phyloP scores from a whole-genome alignment of 2,329 filamentous ascomycete genomes.

The Acrocalymma vagum region DNA sequence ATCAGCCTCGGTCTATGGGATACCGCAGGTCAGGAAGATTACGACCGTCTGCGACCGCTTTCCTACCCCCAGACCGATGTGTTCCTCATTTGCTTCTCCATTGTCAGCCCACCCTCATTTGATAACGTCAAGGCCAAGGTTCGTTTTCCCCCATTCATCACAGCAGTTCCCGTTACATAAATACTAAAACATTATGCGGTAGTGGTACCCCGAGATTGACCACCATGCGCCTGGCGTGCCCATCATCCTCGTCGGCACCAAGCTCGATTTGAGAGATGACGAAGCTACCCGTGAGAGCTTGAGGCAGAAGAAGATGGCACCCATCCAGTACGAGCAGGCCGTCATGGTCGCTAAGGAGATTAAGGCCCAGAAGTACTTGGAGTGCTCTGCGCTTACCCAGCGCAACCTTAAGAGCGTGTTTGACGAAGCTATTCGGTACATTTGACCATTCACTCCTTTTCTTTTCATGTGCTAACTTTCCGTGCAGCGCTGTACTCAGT shows the following conservation, averaged over 20 bases:
- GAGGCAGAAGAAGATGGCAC: constrained; percentile 92
- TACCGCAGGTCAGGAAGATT: constrained; percentile 98
- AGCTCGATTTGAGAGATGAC: constrained; percentile 94
- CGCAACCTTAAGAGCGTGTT: constrained; percentile 98
- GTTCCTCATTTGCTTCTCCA: constrained; percentile 98
- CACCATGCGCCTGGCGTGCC: constrained; percentile 95
- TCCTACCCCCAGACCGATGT: constrained; percentile 99
- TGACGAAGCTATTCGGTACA: constrained; percentile 96
- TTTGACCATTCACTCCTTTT: constrained; percentile 16
- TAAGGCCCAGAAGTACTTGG: constrained; percentile 94
- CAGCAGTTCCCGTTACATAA: constrained; percentile 5
- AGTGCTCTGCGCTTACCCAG: constrained; percentile 97
- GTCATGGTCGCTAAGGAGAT: constrained; percentile 91
- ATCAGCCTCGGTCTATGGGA: constrained; percentile 98
- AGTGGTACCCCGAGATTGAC: constrained; percentile 98
- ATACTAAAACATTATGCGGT: constrained; percentile 23
- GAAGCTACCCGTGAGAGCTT: constrained; percentile 81
- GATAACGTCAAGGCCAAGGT: constrained; percentile 99
- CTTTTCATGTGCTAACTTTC: constrained; percentile 23
- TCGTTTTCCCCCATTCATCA: neutral
- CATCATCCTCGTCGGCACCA: constrained; percentile 96
- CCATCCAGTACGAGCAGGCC: constrained; percentile 94
- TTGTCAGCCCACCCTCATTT: constrained; percentile 96
- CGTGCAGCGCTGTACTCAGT: constrained; percentile 49
- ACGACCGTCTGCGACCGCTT: constrained; percentile 91